phyloP scores from a whole-genome alignment of 768 basidiomycete genomes.

The Mycena kentingensis region DNA sequence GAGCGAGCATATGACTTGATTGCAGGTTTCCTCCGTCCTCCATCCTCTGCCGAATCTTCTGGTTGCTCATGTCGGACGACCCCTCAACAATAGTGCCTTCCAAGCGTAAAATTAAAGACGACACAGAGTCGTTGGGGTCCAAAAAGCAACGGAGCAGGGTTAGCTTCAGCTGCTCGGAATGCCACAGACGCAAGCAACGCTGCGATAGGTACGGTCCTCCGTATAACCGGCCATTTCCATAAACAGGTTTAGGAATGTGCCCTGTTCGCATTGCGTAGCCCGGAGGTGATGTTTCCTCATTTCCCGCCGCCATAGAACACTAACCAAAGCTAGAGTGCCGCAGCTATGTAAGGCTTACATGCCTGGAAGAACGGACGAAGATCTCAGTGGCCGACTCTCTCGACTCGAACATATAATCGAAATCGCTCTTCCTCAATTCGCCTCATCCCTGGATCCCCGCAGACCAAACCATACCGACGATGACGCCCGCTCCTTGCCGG shows the following conservation, averaged over 20 bases:
- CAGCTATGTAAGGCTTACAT: conserved; percentile 88
- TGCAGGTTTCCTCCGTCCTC: conserved; percentile 33
- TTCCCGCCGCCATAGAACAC: too few relatives aligned
- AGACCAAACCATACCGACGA: conserved; percentile 51
- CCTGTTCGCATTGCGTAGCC: conserved; percentile 62
- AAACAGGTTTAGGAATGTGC: conserved; percentile 22
- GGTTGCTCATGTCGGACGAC: conserved; percentile 26
- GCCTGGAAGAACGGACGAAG: conserved; percentile 83
- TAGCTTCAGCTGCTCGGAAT: conserved; percentile 86
- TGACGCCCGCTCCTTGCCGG: conserved; percentile 69
- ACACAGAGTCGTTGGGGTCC: conserved; percentile 19
- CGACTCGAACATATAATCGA: conserved; percentile 84
- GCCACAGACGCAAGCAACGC: conserved; percentile 86
- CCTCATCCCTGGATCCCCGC: conserved; percentile 44
- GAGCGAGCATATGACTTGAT: too few relatives aligned
- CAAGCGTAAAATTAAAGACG: neutral
- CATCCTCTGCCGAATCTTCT: conserved; percentile 8
- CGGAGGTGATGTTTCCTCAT: too few relatives aligned
- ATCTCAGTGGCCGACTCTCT: conserved; percentile 70
- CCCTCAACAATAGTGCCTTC: neutral
- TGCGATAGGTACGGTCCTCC: conserved; percentile 70
- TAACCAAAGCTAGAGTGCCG: too few relatives aligned
- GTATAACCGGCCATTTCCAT: conserved; percentile 12
- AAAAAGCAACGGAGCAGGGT: conserved; percentile 76
- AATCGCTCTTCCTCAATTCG: conserved; percentile 75